Percentiles rank a stretch among this genome's conserved stretches.
phyloP scores from a whole-genome alignment of 2,329 filamentous ascomycete species.

The Curvularia hawaiiensis region DNA sequence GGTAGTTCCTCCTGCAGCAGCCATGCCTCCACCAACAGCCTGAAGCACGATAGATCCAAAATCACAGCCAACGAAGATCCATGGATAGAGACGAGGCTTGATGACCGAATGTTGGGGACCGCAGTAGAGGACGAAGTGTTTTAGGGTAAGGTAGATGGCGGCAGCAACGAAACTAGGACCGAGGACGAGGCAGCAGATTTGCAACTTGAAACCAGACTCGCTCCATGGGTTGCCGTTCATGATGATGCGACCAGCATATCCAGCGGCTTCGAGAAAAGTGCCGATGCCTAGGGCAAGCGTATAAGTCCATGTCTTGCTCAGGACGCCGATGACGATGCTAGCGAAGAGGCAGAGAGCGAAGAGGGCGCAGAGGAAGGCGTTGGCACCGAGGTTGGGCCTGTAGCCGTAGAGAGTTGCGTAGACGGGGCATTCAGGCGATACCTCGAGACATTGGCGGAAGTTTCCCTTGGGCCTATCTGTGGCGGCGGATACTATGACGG shows the following conservation, averaged over 20 bases:
- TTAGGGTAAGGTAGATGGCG: conserved; percentile 55
- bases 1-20: conserved; percentile 47
- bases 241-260: conserved; percentile 51
- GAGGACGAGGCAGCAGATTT: conserved; percentile 52
- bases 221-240: conserved; percentile 52
- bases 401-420: conserved; percentile 49
- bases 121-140: conserved; percentile 53
- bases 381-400: conserved; percentile 45
- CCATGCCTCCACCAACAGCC: conserved; percentile 60
- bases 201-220: conserved; percentile 49
- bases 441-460: conserved; percentile 31
- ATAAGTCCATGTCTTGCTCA: conserved; percentile 49
- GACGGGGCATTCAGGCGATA: conserved; percentile 38
- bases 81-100: conserved; percentile 54
- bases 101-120: conserved; percentile 50
- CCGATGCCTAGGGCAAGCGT: conserved; percentile 49
- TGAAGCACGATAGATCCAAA: conserved; percentile 61
- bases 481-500: conserved; percentile 20
- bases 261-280: conserved; percentile 50
- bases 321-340: conserved; percentile 27
- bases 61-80: conserved; percentile 64
- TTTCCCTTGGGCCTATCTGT: conserved; percentile 27
- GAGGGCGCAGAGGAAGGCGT: conserved; percentile 45
- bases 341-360: conserved; percentile 27
- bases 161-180: conserved; percentile 54